phyloP scores from a whole-genome alignment of 2,329 filamentous ascomycete genomes.

The Colletotrichum trifolii region DNA sequence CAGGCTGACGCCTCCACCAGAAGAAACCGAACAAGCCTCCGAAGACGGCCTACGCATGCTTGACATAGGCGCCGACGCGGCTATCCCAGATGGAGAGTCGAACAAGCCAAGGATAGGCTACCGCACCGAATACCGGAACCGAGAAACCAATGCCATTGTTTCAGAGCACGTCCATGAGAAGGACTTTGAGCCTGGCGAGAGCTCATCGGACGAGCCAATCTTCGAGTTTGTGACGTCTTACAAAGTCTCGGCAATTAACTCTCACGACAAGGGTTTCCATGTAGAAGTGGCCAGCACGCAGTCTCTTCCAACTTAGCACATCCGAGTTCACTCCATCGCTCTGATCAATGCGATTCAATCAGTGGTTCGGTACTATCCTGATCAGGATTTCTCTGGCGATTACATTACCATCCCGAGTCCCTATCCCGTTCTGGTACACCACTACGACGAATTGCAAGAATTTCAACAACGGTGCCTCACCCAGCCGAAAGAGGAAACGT shows the following conservation, averaged over 20 bases:
- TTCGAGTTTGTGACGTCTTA: conserved; percentile 9
- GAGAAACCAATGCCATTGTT: conserved; percentile 31
- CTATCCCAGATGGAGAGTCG: neutral
- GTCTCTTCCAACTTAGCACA: conserved; percentile 5
- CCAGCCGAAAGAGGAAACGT: conserved; percentile 6
- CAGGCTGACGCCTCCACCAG: too few species aligned
- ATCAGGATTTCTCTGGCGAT: conserved; percentile 19
- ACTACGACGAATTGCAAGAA: conserved; percentile 1
- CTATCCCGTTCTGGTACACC: conserved; percentile 20
- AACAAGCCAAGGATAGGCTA: conserved; percentile 31
- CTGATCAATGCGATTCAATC: conserved; percentile 37
- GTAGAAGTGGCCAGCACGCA: neutral
- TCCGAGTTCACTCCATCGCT: conserved; percentile 32
- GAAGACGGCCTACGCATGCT: too few species aligned
- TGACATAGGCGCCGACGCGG: neutral
- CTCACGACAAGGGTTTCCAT: too few species aligned
- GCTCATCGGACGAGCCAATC: neutral
- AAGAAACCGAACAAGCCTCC: too few species aligned
- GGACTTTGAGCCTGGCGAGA: too few species aligned
- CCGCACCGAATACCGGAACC: conserved; percentile 36
- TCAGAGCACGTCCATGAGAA: conserved; percentile 1
- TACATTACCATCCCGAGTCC: conserved; percentile 23
- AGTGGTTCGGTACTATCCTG: conserved; percentile 38
- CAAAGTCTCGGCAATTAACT: neutral
- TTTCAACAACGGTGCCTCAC: neutral